A percentile compares a stretch with the other conserved stretches of the same genome.
phyloP scores from a whole-genome alignment of 805 yeast genomes.

The Blastobotrys attinorum region DNA sequence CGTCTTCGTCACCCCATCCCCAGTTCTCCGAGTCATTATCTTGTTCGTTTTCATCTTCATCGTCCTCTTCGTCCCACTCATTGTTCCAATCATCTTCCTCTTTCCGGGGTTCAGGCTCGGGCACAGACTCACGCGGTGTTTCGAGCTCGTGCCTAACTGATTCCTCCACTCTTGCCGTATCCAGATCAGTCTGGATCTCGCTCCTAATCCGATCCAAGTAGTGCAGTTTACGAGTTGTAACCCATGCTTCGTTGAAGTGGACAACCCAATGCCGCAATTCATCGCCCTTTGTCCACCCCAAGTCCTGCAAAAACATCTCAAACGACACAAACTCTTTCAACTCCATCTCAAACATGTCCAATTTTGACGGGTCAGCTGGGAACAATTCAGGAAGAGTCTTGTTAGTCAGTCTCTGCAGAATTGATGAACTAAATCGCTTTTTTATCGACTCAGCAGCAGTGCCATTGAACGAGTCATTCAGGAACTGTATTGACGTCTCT shows the following conservation, averaged over 20 bases:
- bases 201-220: slow-evolving; percentile 13
- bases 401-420: slow-evolving; percentile 5
- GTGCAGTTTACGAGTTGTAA: slow-evolving; percentile 9
- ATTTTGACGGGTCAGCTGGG: slow-evolving; percentile 13
- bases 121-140: not conserved
- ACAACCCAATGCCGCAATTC: slow-evolving; percentile 17
- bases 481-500: slow-evolving; percentile 7
- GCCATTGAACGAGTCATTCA: slow-evolving; percentile 8
- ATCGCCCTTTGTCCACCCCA: slow-evolving; percentile 13
- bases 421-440: slow-evolving; percentile 10
- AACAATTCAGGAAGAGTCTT: slow-evolving; percentile 14
- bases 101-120: not conserved
- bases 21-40: slow-evolving; percentile 17
- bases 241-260: slow-evolving; percentile 18
- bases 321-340: slow-evolving; percentile 10
- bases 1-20: slow-evolving; percentile 22
- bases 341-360: slow-evolving; percentile 12
- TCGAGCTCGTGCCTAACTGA: not conserved
- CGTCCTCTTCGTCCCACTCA: slow-evolving; percentile 17
- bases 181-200: not conserved
- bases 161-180: not conserved
- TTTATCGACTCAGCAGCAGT: slow-evolving; percentile 4
- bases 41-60: slow-evolving; percentile 7
- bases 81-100: slow-evolving; percentile 11
- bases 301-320: slow-evolving; percentile 11